phyloP scores from a whole-genome alignment of 2,329 filamentous ascomycete species.

The Dactylonectria estremocensis region DNA sequence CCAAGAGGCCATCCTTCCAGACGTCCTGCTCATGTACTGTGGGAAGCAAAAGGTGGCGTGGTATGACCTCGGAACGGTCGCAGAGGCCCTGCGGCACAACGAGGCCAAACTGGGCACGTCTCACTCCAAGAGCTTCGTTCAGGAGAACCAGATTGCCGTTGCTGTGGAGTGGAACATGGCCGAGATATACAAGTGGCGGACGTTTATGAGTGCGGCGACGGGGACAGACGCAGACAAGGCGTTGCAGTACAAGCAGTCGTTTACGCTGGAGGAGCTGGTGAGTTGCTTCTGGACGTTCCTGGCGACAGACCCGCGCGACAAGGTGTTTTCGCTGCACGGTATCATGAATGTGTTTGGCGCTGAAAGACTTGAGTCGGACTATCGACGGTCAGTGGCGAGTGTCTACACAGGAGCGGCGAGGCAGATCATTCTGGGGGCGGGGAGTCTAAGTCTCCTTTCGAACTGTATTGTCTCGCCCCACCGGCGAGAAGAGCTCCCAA shows the following conservation, averaged over 20 bases:
- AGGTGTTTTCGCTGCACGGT: constrained; percentile 45
- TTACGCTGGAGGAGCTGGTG: constrained; percentile 37
- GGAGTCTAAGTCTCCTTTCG: constrained; percentile 36
- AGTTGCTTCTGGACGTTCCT: constrained; percentile 45
- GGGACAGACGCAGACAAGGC: constrained; percentile 16
- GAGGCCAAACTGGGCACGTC: constrained; percentile 36
- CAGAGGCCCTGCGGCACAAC: constrained; percentile 37
- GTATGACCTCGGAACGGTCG: constrained; percentile 38
- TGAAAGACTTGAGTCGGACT: constrained; percentile 36
- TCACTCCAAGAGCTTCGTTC: constrained; percentile 36
- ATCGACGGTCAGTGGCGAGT: constrained; percentile 37
- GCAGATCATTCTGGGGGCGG: constrained; percentile 38
- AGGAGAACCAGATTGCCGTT: constrained; percentile 36
- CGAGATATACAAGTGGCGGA: constrained; percentile 44
- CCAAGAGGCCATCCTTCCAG: constrained; percentile 47
- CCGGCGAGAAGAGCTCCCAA: constrained; percentile 33
- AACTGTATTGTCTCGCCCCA: constrained; percentile 30
- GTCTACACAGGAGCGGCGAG: constrained; percentile 43
- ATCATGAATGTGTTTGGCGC: constrained; percentile 42
- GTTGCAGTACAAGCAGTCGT: constrained; percentile 21
- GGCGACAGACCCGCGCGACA: constrained; percentile 46
- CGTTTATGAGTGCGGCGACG: constrained; percentile 22
- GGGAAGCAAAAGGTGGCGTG: constrained; percentile 36
- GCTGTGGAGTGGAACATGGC: constrained; percentile 47
- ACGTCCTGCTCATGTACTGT: constrained; percentile 44